Percentiles rank a stretch among this genome's conserved stretches.
phyloP scores from a whole-genome alignment of 768 basidiomycete species.

The Naematelia encephala region DNA sequence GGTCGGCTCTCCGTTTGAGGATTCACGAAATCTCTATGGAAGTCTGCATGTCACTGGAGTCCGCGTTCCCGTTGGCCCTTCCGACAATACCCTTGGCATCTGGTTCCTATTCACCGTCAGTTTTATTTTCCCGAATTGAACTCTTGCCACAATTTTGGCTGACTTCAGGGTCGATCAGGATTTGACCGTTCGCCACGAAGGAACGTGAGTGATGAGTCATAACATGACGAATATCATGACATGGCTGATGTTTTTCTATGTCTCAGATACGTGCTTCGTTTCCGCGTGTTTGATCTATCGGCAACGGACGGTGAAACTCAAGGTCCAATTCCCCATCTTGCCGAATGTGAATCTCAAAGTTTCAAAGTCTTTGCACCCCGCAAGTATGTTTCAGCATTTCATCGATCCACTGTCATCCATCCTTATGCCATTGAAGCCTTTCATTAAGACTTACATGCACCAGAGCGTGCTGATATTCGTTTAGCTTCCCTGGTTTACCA shows the following conservation, averaged over 20 bases:
- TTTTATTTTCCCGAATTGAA: not conserved
- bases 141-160: not conserved
- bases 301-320: constrained; percentile 6
- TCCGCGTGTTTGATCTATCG: constrained; percentile 39
- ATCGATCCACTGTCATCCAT: too few relatives aligned
- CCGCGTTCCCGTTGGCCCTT: constrained; percentile 21
- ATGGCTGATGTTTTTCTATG: not conserved
- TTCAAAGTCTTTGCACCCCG: constrained; percentile 42
- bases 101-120: constrained; percentile 47
- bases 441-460: too few relatives aligned
- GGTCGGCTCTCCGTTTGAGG: not conserved
- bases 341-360: constrained; percentile 21
- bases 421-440: too few relatives aligned
- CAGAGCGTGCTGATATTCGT: constrained; percentile 2
- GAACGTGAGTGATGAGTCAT: constrained; percentile 25
- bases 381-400: constrained; percentile 28
- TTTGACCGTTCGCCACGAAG: constrained; percentile 36
- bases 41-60: constrained; percentile 38
- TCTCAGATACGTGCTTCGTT: constrained; percentile 27
- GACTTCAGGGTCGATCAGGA: constrained; percentile 27
- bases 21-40: constrained; percentile 37
- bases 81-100: constrained; percentile 31
- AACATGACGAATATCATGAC: not conserved
- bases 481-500: constrained; percentile 41
- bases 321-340: constrained; percentile 17